Evolutionary conservation across 2,329 filamentous ascomycete species (phyloP).

Genomic region (Colletotrichum kahawae): DNA sequence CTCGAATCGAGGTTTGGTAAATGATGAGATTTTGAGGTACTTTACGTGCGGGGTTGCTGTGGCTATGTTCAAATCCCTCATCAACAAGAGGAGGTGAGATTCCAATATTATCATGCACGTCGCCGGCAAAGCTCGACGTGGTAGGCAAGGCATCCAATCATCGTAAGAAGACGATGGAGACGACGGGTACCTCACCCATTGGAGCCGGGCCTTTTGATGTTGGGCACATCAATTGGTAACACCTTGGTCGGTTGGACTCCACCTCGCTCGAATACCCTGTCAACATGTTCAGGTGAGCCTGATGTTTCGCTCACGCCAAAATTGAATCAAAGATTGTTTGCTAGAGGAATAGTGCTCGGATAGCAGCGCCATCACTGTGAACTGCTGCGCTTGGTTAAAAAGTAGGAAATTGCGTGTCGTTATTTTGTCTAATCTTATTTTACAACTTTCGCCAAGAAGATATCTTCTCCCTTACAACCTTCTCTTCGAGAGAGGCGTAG

Average conservation of each 20-base stretch:
- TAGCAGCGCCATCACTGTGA: no score
- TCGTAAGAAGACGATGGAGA: no score
- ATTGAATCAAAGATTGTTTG: no score
- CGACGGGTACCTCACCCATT: no score
- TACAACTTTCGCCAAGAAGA: fast-evolving
- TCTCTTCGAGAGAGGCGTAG: not conserved
- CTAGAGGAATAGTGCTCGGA: no score
- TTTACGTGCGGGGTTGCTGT: not conserved
- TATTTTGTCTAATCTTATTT: not conserved
- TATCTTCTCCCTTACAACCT: not conserved
- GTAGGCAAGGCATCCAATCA: not conserved
- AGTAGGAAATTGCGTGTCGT: not conserved
- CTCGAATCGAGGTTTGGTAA: no score
- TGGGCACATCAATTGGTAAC: no score
- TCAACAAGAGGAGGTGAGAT: not conserved
- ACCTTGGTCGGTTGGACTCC: no score
- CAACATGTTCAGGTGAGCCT: no score
- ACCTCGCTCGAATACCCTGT: no score
- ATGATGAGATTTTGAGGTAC: not conserved
- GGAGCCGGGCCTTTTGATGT: no score
- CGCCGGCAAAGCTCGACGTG: not conserved
- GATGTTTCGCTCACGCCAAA: no score
- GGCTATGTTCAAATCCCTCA: not conserved
- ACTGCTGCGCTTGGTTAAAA: not conserved
- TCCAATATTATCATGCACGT: not conserved